Evolutionary conservation across 2,329 filamentous ascomycete species (phyloP).

Genomic region (Cadophora gregata): DNA sequence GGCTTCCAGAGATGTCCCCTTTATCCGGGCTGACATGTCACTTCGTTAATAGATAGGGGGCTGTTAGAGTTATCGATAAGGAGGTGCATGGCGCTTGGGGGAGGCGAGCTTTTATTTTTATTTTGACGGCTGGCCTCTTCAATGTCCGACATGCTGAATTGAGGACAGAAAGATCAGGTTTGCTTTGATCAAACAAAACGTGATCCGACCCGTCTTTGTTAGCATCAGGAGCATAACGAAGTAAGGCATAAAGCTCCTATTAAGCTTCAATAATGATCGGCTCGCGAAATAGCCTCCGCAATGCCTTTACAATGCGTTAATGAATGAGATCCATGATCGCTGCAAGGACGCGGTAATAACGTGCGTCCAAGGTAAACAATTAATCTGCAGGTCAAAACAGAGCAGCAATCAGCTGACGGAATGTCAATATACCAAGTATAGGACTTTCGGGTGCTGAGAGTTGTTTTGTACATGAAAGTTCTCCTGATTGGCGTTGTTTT

Average conservation of each 20-base stretch:
- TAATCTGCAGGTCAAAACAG: not conserved
- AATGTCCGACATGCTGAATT: not conserved
- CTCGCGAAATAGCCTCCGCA: not conserved
- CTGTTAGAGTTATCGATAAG: constrained; percentile 17
- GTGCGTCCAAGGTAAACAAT: not conserved
- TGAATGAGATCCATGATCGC: constrained; percentile 6
- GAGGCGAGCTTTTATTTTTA: constrained; percentile 6
- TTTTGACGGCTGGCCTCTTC: not conserved
- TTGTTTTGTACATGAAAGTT: not conserved
- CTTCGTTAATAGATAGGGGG: constrained; percentile 4
- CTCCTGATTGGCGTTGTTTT: not conserved
- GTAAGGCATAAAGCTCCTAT: not conserved
- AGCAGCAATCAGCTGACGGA: not conserved
- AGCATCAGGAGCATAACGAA: not conserved
- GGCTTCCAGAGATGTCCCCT: constrained; percentile 7
- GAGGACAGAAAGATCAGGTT: not conserved
- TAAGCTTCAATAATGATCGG: not conserved
- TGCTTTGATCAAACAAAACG: not conserved
- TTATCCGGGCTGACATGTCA: not conserved
- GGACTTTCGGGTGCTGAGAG: not conserved
- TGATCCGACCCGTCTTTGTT: not conserved
- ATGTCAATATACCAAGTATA: not conserved
- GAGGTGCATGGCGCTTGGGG: constrained; percentile 5
- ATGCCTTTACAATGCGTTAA: constrained; percentile 6
- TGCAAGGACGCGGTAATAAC: not conserved